Evolutionary conservation across 2,329 filamentous ascomycete genomes (phyloP).

Genomic region (Aureobasidium sp.): DNA sequence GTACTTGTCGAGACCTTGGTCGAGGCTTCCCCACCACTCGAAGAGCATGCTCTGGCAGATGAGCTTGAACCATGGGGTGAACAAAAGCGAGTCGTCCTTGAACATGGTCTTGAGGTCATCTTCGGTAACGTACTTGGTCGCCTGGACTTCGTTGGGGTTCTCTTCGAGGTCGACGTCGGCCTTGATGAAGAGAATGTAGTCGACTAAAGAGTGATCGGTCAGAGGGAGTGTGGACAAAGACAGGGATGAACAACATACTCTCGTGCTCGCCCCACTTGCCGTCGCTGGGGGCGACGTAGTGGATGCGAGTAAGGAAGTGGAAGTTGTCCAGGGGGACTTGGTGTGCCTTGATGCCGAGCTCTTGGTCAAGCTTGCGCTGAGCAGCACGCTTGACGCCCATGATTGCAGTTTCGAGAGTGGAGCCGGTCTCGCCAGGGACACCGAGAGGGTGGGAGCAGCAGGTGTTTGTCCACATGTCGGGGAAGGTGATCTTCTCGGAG

Average conservation of each 20-base stretch:
- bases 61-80: conserved; percentile 99
- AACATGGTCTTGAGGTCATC: conserved; percentile 83
- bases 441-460: conserved; percentile 97
- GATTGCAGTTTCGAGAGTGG: conserved; percentile 70
- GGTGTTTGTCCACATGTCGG: conserved; percentile 99
- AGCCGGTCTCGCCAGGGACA: conserved; percentile 84
- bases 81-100: conserved; percentile 68
- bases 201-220: conserved; percentile 52
- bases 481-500: conserved; percentile 96
- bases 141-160: conserved; percentile 85
- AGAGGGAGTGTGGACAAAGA: background rate
- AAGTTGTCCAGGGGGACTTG: conserved; percentile 91
- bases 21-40: conserved; percentile 90
- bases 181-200: conserved; percentile 98
- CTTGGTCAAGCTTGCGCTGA: conserved; percentile 87
- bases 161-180: conserved; percentile 75
- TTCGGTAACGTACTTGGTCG: conserved; percentile 74
- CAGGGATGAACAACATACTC: conserved; percentile 52
- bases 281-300: conserved; percentile 95
- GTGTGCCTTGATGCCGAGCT: conserved; percentile 81
- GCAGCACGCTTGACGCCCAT: conserved; percentile 86
- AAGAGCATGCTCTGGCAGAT: conserved; percentile 98
- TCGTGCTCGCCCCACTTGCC: conserved; percentile 99
- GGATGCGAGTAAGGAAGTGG: conserved; percentile 89
- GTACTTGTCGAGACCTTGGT: conserved; percentile 75